Evolutionary conservation across 75 land plant genomes (phyloP), one percentile per base, ranked within the genome.

Genomic region (Isoetes taiwanensis): DNA sequence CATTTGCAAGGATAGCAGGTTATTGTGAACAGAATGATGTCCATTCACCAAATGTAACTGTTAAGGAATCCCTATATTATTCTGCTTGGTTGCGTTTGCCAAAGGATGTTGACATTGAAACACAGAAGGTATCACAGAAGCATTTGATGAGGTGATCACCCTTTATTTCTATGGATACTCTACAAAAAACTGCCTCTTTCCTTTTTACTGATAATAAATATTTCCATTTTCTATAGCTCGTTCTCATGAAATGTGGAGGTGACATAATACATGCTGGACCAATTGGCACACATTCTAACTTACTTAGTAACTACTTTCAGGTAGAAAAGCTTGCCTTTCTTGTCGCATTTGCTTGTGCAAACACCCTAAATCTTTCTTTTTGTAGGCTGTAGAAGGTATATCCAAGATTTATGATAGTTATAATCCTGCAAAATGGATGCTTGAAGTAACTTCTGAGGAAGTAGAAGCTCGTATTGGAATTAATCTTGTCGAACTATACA

Each of bases 51-150:
- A 19, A 46, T 6, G n/a, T 46, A 3, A 46, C 50, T 46, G 16
- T 46, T 8, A 6, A 46, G 21, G 50, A 46, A 19, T 46, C 50
- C 4, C 50, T 46, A 8, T 46, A 19, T 16, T 46, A 19, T 16
- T 46, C 50, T 5, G 50, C 50, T n/a, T 19, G 50, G 25, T 23
- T 46, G 6, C 50, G 50, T 5, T 23, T 46, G 8, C 50, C 50
- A 6, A 46, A 19, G 16, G 50, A 46, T 3, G 50, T 46, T 4
- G 50, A 46, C 23, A 19, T 16, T 23, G 25, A 46, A 6, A 46
- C 50, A 6, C 50, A 46, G 50, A n/a, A 19, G 50, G 50, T 46
- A 46, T n/a, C n/a, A n/a, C n/a, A n/a, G n/a, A n/a, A n/a, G n/a
- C n/a, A n/a, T n/a, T n/a, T n/a, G n/a, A n/a, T n/a, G n/a, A n/a